phyloP scores from a whole-genome alignment of 441 rosid genomes.

The Manihot esculenta region DNA sequence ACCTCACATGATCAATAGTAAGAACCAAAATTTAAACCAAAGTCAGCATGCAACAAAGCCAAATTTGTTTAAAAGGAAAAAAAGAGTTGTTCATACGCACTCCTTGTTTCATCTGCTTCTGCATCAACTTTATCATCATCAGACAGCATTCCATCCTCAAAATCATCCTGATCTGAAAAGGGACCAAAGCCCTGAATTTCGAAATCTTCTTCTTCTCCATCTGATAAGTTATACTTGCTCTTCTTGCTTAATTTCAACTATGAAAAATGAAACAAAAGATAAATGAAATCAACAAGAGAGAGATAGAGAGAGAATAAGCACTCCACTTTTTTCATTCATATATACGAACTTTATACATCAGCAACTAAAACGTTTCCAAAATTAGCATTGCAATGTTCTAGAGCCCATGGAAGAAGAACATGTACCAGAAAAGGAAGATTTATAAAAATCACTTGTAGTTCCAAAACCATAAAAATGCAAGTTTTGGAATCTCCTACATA shows the following conservation, averaged over 20 bases:
- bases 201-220: slow-evolving; percentile 74
- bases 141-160: slow-evolving; percentile 58
- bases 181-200: slow-evolving; percentile 46
- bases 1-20: not conserved
- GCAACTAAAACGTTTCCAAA: too few species aligned
- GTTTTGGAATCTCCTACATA: too few species aligned
- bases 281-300: not conserved
- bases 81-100: slow-evolving; percentile 42
- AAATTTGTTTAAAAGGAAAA: too few species aligned
- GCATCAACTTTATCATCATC: slow-evolving; percentile 57
- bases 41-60: not conserved
- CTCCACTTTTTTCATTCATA: too few species aligned
- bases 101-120: slow-evolving; percentile 32
- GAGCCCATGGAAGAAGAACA: too few species aligned
- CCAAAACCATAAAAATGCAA: too few species aligned
- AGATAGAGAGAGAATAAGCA: not conserved
- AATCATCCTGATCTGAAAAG: slow-evolving; percentile 62
- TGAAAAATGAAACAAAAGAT: slow-evolving; percentile 7
- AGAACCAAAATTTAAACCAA: not conserved
- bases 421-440: too few species aligned
- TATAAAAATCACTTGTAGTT: too few species aligned
- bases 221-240: slow-evolving; percentile 76
- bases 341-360: too few species aligned
- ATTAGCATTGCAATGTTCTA: too few species aligned
- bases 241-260: slow-evolving; percentile 64